Evolutionary conservation across 169 alveolate species (phyloP), one percentile per base, ranked within the genome.

Genomic region (Cytauxzoon felis): DNA sequence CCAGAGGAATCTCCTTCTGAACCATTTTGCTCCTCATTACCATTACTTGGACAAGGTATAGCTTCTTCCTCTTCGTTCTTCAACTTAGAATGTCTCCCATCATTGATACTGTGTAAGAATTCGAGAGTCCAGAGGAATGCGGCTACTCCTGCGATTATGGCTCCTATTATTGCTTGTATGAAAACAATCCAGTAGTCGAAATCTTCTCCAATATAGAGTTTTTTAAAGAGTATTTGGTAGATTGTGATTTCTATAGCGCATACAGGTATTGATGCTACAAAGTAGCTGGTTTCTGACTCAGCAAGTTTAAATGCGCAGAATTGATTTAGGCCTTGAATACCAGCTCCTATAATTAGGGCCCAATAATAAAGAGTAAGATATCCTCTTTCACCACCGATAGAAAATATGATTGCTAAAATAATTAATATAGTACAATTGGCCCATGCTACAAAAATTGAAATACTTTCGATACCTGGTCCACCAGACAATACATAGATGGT

Each of bases 191-290:
- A 41, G 24, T 27, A 23, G 32, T 56, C 66, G 1, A 41, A 40
- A 43, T 56, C 9, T 8, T 19, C 24, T 19, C 56, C n/a, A 40
- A 34, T 52, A 56, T 38, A 56, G 16, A 43, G 2, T 18, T 40
- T 23, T 8, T n/a, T 9, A 33, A 23, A 16, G 4, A n/a, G 26
- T 3, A 56, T n/a, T 33, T 56, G 66, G 60, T 27, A 30, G 1
- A 23, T 34, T 33, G 66, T 7, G 27, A 40, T 30, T 18, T 38
- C 16, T 38, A 56, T 56, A 7, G 61, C 66, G 1, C 61, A 56
- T 38, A 56, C 18, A 3, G 66, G 66, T 40, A 56, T 56, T 1
- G 66, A 7, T 16, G 66, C 66, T 26, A 56, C n/a, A n/a, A 6
- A 56, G 32, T 36, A 56, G 27, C 27, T 41, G 1, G 42, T 1